Evolutionary conservation across 306 rosid genomes (phyloP).

Genomic region (Ochetophila trinervis): DNA sequence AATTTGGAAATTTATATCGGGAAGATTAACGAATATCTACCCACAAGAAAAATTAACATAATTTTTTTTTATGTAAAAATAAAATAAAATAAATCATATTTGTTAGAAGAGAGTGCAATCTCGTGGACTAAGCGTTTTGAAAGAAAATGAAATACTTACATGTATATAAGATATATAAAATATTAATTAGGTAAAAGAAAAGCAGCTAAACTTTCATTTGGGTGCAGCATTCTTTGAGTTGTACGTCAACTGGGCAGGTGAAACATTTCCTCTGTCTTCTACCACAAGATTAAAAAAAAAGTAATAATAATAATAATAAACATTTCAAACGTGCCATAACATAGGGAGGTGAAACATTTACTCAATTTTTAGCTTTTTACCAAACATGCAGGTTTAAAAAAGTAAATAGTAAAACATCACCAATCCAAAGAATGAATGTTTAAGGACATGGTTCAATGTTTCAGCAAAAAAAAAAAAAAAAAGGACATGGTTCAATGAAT

Average conservation of each 20-base stretch:
- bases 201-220: conserved; percentile 36
- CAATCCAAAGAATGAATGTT: conserved; percentile 1
- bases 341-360: background rate
- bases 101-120: too few relatives aligned
- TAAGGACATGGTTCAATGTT: too few relatives aligned
- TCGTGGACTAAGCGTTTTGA: too few relatives aligned
- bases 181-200: conserved; percentile 35
- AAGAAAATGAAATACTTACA: too few relatives aligned
- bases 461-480: too few relatives aligned
- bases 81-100: too few relatives aligned
- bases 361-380: conserved; percentile 2
- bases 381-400: background rate
- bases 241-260: conserved; percentile 30
- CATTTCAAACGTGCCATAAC: conserved; percentile 32
- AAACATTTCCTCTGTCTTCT: conserved; percentile 14
- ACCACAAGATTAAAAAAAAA: conserved; percentile 1
- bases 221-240: conserved; percentile 22
- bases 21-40: background rate
- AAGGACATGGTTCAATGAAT: too few relatives aligned
- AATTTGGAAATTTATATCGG: background rate
- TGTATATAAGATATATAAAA: conserved; percentile 3
- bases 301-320: conserved; percentile 6
- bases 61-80: too few relatives aligned
- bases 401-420: conserved; percentile 10
- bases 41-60: too few relatives aligned